Evolutionary conservation across 2,329 filamentous ascomycete genomes (phyloP), one percentile per base, ranked within the genome.

Genomic region (Verticillium isaacii): DNA sequence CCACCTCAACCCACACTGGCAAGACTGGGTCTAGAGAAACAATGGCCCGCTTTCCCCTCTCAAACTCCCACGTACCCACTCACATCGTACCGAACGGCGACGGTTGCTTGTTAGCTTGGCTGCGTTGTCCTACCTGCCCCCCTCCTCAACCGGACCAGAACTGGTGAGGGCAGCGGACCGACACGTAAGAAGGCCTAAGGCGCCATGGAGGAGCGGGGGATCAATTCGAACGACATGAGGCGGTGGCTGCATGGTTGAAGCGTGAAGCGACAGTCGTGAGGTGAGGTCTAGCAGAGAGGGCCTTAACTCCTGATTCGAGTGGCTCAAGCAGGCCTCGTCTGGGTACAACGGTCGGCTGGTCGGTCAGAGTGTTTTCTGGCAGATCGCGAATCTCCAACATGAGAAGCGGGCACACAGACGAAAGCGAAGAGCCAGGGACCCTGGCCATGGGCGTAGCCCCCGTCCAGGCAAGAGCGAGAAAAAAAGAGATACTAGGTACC

Each of bases 21-120:
- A 57, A 36, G 23, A 34, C 37, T 32, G 57, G 37, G 23, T 29
- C 39, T 32, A 37, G 45, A 58, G 57, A 58, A 45, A 45, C 39
- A 39, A 6, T 19, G 57, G 32, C 59, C 64, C 61, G 29, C 65
- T 58, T 12, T 63, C 60, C 60, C 61, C 56, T 39, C 41, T 32
- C 32, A 52, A 58, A 23, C 29, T 45, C 60, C 57, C 55, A 29
- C 57, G 56, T 34, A 23, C 58, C 58, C 61, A 57, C 50, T 29
- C 57, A 56, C 56, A 59, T 54, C 17, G 55, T 63, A 64, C 62
- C 60, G 62, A 64, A 64, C 62, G 56, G 58, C 62, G 64, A 65
- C 62, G 62, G 60, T 57, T 37, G 8, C 36, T 37, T 57, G 52
- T 61, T 57, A 57, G 45, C 57, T 61, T 55, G 55, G 45, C 23